Conservation (phyloP, 176 grass and related monocot species). For the Hsuehochloa calcarea region DNA sequence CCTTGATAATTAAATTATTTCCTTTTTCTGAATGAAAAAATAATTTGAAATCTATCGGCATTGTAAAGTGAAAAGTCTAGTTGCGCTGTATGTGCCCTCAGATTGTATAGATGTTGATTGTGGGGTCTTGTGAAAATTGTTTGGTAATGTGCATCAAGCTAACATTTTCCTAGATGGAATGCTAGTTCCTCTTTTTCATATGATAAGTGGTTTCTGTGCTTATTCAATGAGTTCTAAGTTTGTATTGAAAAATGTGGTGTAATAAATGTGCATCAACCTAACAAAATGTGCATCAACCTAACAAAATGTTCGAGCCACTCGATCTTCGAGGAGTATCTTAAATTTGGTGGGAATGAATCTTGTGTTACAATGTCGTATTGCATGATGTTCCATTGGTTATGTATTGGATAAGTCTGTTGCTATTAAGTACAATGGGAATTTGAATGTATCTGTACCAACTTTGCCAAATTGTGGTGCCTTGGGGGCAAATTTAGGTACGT, state of each 20-base stretch:
- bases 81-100: not conserved
- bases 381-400: not conserved
- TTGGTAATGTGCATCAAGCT: not conserved
- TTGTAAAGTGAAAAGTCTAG: not conserved
- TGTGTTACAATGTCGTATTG: slow-evolving; percentile 1
- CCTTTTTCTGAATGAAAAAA: not conserved
- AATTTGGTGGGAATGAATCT: not conserved
- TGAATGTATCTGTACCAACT: not conserved
- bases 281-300: slow-evolving; percentile 1
- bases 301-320: slow-evolving; percentile 7
- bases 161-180: not conserved
- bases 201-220: not conserved
- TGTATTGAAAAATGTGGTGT: not conserved
- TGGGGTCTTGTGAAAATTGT: not conserved
- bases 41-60: not conserved
- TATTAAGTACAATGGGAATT: not conserved
- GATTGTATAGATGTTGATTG: not conserved
- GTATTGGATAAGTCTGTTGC: not conserved
- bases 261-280: too few species aligned
- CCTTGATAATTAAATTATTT: not conserved
- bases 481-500: not conserved
- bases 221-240: not conserved
- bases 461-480: not conserved
- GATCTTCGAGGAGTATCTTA: not conserved
- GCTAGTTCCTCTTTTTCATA: not conserved